Evolutionary conservation across 768 basidiomycete genomes (phyloP).

Genomic region (Russula foetens): DNA sequence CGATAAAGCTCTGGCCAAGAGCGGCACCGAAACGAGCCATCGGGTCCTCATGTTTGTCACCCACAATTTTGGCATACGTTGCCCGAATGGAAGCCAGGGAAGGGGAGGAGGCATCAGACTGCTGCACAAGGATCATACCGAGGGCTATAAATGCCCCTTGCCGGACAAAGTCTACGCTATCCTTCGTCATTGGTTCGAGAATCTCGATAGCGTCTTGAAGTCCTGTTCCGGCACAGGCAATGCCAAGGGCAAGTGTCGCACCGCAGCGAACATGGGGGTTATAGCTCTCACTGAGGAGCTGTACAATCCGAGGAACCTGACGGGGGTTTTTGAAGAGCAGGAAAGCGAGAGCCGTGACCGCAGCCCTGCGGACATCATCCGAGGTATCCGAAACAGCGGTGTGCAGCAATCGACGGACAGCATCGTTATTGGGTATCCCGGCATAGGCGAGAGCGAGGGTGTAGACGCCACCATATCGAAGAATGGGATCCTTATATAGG

Average conservation of each 20-base stretch:
- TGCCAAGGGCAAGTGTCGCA: constrained; percentile 91
- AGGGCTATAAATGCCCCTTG: constrained; percentile 95
- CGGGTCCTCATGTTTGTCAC: constrained; percentile 97
- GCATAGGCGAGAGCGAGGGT: constrained; percentile 95
- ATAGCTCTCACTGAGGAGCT: constrained; percentile 94
- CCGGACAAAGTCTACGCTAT: constrained; percentile 96
- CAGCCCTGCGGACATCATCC: constrained; percentile 94
- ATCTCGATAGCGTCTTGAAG: constrained; percentile 96
- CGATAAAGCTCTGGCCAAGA: constrained; percentile 93
- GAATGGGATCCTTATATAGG: constrained; percentile 72
- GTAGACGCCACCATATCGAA: constrained; percentile 97
- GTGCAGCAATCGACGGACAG: constrained; percentile 84
- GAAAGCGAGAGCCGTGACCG: constrained; percentile 93
- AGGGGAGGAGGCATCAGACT: constrained; percentile 84
- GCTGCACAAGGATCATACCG: constrained; percentile 95
- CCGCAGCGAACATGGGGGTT: constrained; percentile 98
- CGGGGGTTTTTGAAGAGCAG: constrained; percentile 93
- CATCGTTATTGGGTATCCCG: constrained; percentile 90
- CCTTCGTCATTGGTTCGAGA: constrained; percentile 96
- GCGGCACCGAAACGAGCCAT: constrained; percentile 98
- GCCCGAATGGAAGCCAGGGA: constrained; percentile 73
- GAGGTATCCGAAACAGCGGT: constrained; percentile 98
- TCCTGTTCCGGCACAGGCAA: constrained; percentile 96
- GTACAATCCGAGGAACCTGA: constrained; percentile 95
- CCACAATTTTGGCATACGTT: constrained; percentile 83